Percentiles rank a stretch among this genome's conserved stretches.
These are phyloP conservation scores for Yarrowia phangngaensis DNA, from an alignment of 805 yeast genomes.

Conservation along the genomic window DNA sequence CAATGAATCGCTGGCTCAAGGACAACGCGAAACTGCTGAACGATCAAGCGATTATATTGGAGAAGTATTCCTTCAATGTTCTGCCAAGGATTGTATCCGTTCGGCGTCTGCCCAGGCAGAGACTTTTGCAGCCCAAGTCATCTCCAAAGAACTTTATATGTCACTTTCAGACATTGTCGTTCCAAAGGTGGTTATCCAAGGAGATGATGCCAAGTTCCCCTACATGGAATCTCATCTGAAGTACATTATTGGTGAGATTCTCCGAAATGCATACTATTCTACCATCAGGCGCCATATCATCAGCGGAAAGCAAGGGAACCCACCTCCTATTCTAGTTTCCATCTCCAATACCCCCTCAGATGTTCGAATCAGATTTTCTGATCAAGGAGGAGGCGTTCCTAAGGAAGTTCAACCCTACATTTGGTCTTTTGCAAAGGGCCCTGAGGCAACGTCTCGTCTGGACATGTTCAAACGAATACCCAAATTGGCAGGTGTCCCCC, in stretches of 20 bases:
- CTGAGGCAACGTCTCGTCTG: constrained; percentile 34
- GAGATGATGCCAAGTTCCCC: constrained; percentile 64
- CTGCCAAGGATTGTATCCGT: constrained; percentile 62
- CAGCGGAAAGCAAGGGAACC: constrained; percentile 27
- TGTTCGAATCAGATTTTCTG: constrained; percentile 74
- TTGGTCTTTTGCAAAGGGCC: constrained; percentile 74
- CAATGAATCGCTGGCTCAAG: constrained; percentile 45
- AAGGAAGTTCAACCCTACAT: constrained; percentile 56
- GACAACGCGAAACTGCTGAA: constrained; percentile 29
- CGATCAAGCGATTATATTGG: constrained; percentile 45
- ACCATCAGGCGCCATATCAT: constrained; percentile 52
- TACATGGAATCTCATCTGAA: constrained; percentile 83
- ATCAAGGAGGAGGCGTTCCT: constrained; percentile 84
- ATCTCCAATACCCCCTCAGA: constrained; percentile 63
- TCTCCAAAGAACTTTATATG: constrained; percentile 66
- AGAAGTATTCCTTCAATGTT: constrained; percentile 76
- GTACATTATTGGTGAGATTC: constrained; percentile 79
- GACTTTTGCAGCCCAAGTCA: constrained; percentile 65
- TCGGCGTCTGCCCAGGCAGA: constrained; percentile 53
- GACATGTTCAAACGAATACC: constrained; percentile 37
- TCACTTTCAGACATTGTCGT: constrained; percentile 71
- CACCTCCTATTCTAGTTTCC: constrained; percentile 65
- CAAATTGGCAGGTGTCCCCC: constrained; percentile 36
- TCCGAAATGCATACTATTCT: constrained; percentile 81
- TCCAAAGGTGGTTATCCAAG: constrained; percentile 77